Evolutionary conservation across 495 filamentous ascomycete species (phyloP).

Genomic region (Lasiosphaeria hispida): DNA sequence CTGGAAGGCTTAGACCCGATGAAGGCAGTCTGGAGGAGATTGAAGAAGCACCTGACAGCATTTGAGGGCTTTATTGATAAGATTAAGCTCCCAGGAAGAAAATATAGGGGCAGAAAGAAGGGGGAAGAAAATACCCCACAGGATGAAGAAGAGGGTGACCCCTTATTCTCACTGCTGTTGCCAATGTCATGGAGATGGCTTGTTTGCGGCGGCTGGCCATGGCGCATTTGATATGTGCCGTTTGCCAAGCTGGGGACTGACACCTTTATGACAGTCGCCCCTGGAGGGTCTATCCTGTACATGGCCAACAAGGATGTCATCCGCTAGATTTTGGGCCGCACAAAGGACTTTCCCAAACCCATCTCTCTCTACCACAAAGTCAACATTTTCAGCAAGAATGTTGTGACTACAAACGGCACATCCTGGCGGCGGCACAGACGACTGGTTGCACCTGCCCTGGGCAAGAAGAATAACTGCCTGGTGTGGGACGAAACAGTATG

Average conservation of each 20-base stretch:
- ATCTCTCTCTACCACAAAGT: conserved; percentile 48
- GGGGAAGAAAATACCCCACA: too few species aligned
- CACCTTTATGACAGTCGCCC: conserved; percentile 51
- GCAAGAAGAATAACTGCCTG: conserved; percentile 58
- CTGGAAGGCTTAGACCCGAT: too few species aligned
- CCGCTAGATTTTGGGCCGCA: conserved; percentile 52
- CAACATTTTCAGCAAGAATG: conserved; percentile 57
- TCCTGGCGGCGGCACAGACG: conserved; percentile 60
- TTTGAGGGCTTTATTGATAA: too few species aligned
- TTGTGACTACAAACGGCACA: conserved; percentile 55
- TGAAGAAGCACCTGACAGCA: too few species aligned
- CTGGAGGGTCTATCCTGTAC: conserved; percentile 39
- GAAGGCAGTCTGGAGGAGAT: too few species aligned
- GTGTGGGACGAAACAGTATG: conserved; percentile 54
- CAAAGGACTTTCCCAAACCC: conserved; percentile 61
- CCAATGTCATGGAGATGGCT: conserved; percentile 36
- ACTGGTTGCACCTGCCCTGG: conserved; percentile 56
- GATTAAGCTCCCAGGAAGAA: too few species aligned
- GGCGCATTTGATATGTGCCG: conserved; percentile 17
- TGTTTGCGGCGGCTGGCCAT: conserved; percentile 27
- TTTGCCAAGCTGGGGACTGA: conserved; percentile 27
- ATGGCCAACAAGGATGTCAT: conserved; percentile 55
- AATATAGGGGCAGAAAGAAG: too few species aligned
- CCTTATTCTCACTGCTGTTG: conserved; percentile 40
- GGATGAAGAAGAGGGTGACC: too few species aligned